phyloP scores from a whole-genome alignment of 805 yeast genomes.

The Candida gorgasii region DNA sequence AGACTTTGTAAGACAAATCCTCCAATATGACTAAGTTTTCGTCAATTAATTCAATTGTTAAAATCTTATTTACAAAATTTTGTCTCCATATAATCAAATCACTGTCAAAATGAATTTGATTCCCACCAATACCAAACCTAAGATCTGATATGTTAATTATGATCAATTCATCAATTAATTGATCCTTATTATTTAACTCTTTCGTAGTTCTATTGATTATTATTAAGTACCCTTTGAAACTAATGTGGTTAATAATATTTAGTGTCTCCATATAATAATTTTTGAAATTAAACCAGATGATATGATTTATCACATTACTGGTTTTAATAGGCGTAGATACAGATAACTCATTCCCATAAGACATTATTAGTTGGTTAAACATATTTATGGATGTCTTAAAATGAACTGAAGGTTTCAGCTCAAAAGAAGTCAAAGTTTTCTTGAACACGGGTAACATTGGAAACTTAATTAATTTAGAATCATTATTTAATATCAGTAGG shows the following conservation, averaged over 20 bases:
- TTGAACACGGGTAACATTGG: conserved; percentile 35
- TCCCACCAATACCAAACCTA: conserved; percentile 35
- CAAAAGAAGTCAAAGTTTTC: conserved; percentile 23
- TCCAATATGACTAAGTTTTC: conserved; percentile 14
- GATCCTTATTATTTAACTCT: conserved; percentile 17
- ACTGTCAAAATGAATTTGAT: conserved; percentile 34
- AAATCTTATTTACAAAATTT: conserved; percentile 4
- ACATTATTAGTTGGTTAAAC: conserved; percentile 27
- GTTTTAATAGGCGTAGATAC: conserved; percentile 31
- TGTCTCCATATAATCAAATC: conserved; percentile 41
- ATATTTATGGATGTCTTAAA: conserved; percentile 24
- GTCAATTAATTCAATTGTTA: conserved; percentile 12
- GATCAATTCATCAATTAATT: conserved; percentile 35
- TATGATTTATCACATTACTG: conserved; percentile 28
- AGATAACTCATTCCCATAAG: conserved; percentile 28
- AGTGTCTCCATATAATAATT: conserved; percentile 33
- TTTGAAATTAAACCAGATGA: conserved; percentile 41
- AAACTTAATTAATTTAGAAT: conserved; percentile 22
- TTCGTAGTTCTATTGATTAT: conserved; percentile 30
- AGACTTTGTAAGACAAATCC: conserved; percentile 7
- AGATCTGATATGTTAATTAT: conserved; percentile 32
- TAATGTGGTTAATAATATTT: conserved; percentile 36
- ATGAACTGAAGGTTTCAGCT: conserved; percentile 22
- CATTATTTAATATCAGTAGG: conserved; percentile 23
- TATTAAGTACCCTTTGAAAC: conserved; percentile 36